phyloP scores from a whole-genome alignment of 2,329 filamentous ascomycete genomes.

The Aspergillus nomiae region DNA sequence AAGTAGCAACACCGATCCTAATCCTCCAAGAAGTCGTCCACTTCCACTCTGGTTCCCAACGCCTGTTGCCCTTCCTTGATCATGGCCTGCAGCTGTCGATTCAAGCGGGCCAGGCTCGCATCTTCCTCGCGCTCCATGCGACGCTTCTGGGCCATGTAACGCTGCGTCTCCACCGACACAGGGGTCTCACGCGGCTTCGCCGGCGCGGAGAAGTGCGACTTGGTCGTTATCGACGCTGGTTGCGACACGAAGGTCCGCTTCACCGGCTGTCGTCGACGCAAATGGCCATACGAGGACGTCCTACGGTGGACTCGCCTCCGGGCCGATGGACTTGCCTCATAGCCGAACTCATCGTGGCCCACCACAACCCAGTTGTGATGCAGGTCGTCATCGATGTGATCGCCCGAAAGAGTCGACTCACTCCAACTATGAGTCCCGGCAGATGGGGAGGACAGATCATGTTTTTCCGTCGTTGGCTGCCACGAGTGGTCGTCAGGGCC shows the following conservation, averaged over 20 bases:
- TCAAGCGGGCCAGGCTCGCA: constrained; percentile 75
- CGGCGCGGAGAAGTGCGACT: constrained; percentile 27
- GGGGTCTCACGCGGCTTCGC: constrained; percentile 34
- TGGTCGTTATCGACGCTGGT: constrained; percentile 27
- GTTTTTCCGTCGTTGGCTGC: constrained; percentile 25
- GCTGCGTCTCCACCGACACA: constrained; percentile 64
- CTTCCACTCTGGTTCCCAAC: constrained; percentile 71
- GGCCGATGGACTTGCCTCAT: constrained; percentile 19
- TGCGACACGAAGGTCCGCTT: constrained; percentile 26
- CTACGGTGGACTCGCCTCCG: neutral
- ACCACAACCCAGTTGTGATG: constrained; percentile 74
- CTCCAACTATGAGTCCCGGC: constrained; percentile 15
- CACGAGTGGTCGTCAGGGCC: neutral
- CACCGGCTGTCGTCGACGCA: constrained; percentile 20
- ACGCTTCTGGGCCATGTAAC: constrained; percentile 69
- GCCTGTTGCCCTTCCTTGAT: constrained; percentile 87
- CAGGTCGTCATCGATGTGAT: constrained; percentile 57
- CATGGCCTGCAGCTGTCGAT: constrained; percentile 78
- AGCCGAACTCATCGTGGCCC: constrained; percentile 20
- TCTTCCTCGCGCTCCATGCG: constrained; percentile 78
- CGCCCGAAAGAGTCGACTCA: constrained; percentile 53
- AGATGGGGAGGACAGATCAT: constrained; percentile 27
- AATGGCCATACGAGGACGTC: constrained; percentile 19
- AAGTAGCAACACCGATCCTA: constrained; percentile 14
- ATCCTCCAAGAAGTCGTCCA: constrained; percentile 53